Evolutionary conservation across 495 filamentous ascomycete species (phyloP).

Genomic region (Stereocaulon alpinum): DNA sequence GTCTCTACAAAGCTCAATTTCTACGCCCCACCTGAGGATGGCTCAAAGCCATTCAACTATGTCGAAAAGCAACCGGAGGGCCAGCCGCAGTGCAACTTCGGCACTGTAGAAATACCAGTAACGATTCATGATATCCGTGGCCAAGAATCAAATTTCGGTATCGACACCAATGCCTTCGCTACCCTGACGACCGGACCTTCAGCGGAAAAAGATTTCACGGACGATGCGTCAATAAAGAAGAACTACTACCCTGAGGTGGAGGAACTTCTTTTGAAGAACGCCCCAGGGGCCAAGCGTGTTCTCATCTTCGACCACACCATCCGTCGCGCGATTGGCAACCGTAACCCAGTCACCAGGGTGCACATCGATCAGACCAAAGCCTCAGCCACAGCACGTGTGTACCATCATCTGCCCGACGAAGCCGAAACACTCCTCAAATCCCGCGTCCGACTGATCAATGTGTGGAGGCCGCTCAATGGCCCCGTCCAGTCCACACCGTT

Average conservation of each 20-base stretch:
- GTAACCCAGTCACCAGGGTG: conserved; percentile 56
- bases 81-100: conserved; percentile 52
- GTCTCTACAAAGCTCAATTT: conserved; percentile 57
- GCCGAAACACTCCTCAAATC: conserved; percentile 47
- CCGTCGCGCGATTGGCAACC: conserved; percentile 47
- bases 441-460: conserved; percentile 75
- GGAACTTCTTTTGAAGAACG: conserved; percentile 46
- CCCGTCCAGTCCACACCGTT: conserved; percentile 61
- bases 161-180: conserved; percentile 67
- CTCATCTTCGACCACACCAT: conserved; percentile 88
- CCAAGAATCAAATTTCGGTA: conserved; percentile 47
- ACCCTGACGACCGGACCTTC: conserved; percentile 38
- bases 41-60: conserved; percentile 56
- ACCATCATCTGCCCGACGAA: conserved; percentile 49
- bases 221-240: conserved; percentile 50
- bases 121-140: conserved; percentile 57
- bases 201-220: conserved; percentile 44
- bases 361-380: conserved; percentile 75
- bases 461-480: conserved; percentile 74
- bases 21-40: conserved; percentile 54
- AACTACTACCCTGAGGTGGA: conserved; percentile 81
- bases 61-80: conserved; percentile 54
- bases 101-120: conserved; percentile 34
- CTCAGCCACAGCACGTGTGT: conserved; percentile 55
- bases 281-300: conserved; percentile 52